These are phyloP conservation scores for Oidium heveae DNA, from an alignment of 2,329 filamentous ascomycete genomes.

Conservation along the genomic window DNA sequence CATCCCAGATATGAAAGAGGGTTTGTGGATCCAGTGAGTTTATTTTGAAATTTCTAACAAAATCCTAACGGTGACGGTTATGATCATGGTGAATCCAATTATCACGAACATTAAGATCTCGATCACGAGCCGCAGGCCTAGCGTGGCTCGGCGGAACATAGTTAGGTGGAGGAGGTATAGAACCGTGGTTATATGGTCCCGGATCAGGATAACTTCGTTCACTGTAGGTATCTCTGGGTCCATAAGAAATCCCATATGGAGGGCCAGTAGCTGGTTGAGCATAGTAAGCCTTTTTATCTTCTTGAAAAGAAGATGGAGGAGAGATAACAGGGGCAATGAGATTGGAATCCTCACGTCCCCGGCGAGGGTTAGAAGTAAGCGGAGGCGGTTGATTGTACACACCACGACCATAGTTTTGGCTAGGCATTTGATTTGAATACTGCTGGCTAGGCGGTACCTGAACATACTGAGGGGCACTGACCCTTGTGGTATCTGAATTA, in stretches of 20 bases:
- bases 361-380: conserved; percentile 3
- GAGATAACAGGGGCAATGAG: conserved; percentile 7
- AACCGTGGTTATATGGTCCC: conserved; percentile 7
- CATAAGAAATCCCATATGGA: conserved; percentile 6
- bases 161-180: conserved; percentile 6
- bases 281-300: neutral
- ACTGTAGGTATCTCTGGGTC: conserved; percentile 6
- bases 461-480: conserved; percentile 3
- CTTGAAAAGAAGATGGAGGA: neutral
- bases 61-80: conserved; percentile 6
- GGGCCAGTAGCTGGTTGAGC: conserved; percentile 4
- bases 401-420: conserved; percentile 34
- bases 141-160: conserved; percentile 8
- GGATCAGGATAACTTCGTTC: conserved; percentile 7
- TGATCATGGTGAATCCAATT: conserved; percentile 6
- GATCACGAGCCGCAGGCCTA: conserved; percentile 8
- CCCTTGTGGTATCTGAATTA: conserved; percentile 5
- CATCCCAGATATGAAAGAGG: no score
- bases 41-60: no score
- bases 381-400: conserved; percentile 19
- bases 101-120: conserved; percentile 8
- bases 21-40: no score
- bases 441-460: conserved; percentile 16
- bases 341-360: conserved; percentile 12
- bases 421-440: conserved; percentile 19